A percentile compares a stretch with the other conserved stretches of the same genome.
phyloP scores from a whole-genome alignment of 805 yeast species.

The Kazachstania africana region DNA sequence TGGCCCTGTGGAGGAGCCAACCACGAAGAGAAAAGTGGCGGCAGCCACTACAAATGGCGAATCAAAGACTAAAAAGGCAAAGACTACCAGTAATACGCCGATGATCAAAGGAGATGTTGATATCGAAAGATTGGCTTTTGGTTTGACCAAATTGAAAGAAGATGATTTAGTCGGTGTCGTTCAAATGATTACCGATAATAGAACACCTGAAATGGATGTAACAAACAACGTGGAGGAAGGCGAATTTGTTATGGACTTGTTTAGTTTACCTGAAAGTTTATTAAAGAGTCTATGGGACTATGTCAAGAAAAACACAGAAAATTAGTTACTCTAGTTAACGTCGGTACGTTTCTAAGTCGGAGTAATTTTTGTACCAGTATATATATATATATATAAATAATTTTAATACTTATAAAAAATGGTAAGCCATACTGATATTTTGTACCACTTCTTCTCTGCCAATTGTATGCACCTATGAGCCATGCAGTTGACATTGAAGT shows the following conservation, averaged over 20 bases:
- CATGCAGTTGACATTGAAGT: no score
- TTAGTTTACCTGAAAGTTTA: conserved; percentile 82
- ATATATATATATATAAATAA: background rate
- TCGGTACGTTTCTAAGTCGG: background rate
- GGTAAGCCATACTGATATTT: no score
- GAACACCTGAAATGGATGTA: conserved; percentile 89
- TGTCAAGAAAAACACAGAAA: conserved; percentile 56
- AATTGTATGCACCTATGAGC: no score
- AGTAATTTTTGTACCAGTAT: background rate
- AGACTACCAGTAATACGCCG: conserved; percentile 25
- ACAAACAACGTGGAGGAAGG: conserved; percentile 95
- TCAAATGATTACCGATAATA: conserved; percentile 94
- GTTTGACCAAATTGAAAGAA: conserved; percentile 76
- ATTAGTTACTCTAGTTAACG: background rate
- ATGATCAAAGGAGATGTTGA: conserved; percentile 69
- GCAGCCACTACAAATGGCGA: conserved; percentile 19
- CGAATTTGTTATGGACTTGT: conserved; percentile 92
- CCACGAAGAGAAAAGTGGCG: conserved; percentile 22
- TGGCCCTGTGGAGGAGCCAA: conserved; percentile 62
- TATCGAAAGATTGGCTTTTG: conserved; percentile 81
- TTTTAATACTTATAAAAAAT: no score
- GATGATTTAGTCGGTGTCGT: conserved; percentile 91
- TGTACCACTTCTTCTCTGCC: no score
- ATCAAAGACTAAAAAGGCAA: conserved; percentile 40
- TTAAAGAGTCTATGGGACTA: conserved; percentile 91